Percentiles rank a stretch among this genome's conserved stretches.
phyloP scores from a whole-genome alignment of 169 alveolate genomes.

The Eimeria necatrix region DNA sequence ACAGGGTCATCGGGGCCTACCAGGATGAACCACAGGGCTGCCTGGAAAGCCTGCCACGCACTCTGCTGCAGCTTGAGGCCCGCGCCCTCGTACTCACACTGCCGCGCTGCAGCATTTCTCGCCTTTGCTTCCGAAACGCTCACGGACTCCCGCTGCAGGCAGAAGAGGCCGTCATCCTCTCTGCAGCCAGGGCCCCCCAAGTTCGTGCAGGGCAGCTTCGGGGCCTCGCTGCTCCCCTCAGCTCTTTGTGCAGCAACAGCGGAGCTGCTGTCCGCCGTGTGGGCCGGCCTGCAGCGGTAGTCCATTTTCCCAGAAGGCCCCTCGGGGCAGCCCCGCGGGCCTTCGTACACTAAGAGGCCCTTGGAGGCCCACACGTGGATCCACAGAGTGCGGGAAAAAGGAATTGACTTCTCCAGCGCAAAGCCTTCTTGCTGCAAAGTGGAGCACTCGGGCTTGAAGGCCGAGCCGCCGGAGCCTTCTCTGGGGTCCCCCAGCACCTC shows the following conservation, averaged over 20 bases:
- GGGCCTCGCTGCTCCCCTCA: background rate
- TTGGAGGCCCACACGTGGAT: conserved; percentile 22
- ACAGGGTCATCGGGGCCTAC: conserved; percentile 7
- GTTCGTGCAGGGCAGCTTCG: conserved; percentile 16
- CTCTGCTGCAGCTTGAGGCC: conserved; percentile 77
- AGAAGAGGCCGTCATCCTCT: conserved; percentile 29
- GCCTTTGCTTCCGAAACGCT: conserved; percentile 48
- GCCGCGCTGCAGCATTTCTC: conserved; percentile 44
- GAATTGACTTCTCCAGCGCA: background rate
- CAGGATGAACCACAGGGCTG: conserved; percentile 75
- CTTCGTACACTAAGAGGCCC: conserved; percentile 43
- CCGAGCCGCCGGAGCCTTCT: background rate
- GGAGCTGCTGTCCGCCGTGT: background rate
- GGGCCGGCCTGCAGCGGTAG: background rate
- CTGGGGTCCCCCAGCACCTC: background rate
- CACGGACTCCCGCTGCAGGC: background rate
- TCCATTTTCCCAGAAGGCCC: background rate
- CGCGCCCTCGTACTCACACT: conserved; percentile 74
- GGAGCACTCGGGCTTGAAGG: background rate
- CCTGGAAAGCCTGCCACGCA: conserved; percentile 76
- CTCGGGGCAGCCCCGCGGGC: conserved; percentile 22
- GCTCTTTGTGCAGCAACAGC: background rate
- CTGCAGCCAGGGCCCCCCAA: conserved; percentile 52
- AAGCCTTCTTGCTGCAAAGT: conserved; percentile 15
- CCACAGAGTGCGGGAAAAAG: background rate